These are phyloP conservation scores for Phylloporus scabripes DNA, from an alignment of 768 basidiomycete genomes.

Conservation along the genomic window DNA sequence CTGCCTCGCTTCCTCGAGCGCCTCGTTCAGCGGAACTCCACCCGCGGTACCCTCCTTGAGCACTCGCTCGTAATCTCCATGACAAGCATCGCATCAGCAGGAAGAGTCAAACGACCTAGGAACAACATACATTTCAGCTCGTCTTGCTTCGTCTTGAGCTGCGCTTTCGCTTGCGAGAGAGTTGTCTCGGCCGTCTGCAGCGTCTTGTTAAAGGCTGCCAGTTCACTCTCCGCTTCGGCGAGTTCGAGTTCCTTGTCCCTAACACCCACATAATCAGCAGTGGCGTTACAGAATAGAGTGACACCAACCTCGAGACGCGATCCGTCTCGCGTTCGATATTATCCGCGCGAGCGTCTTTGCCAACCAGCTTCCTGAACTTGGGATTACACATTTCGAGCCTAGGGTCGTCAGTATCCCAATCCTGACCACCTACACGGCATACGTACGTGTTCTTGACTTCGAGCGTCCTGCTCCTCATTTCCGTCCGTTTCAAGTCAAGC, in stretches of 20 bases:
- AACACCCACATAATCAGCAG: not conserved
- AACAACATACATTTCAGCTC: slow-evolving; percentile 52
- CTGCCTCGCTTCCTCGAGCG: slow-evolving; percentile 36
- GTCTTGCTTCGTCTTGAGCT: slow-evolving; percentile 55
- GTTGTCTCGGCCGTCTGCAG: slow-evolving; percentile 62
- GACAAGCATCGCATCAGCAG: not conserved
- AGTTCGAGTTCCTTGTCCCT: slow-evolving; percentile 71
- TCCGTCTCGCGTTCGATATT: slow-evolving; percentile 75
- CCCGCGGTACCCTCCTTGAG: slow-evolving; percentile 38
- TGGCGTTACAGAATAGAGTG: not conserved
- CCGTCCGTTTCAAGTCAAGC: slow-evolving; percentile 66
- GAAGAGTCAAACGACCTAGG: not conserved
- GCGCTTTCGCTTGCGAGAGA: slow-evolving; percentile 52
- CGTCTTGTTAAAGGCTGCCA: slow-evolving; percentile 43
- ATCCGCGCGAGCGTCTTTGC: slow-evolving; percentile 50
- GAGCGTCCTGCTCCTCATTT: slow-evolving; percentile 55
- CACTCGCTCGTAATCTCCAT: slow-evolving; percentile 37
- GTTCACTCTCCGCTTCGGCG: slow-evolving; percentile 27
- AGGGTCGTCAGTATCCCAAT: slow-evolving; percentile 4
- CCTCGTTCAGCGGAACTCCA: slow-evolving; percentile 40
- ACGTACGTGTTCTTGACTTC: slow-evolving; percentile 69
- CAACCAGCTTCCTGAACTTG: slow-evolving; percentile 64
- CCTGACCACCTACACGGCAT: not conserved
- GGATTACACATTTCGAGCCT: slow-evolving; percentile 60
- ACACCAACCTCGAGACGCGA: slow-evolving; percentile 47